These are phyloP conservation scores for Populus pruinosa DNA, from an alignment of 345 rosid species.

Conservation along the genomic window DNA sequence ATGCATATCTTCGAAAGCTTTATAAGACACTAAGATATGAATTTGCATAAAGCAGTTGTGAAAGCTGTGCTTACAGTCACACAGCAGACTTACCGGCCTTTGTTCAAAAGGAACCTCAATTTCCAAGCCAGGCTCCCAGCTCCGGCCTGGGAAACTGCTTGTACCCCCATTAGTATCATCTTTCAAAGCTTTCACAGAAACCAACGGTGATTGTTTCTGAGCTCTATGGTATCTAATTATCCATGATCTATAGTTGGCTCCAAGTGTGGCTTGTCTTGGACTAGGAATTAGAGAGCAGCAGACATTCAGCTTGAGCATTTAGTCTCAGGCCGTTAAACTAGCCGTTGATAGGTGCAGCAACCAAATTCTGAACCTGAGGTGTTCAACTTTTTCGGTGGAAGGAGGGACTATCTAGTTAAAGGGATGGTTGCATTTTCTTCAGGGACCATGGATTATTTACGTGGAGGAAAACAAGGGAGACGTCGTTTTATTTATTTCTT, in stretches of 20 bases:
- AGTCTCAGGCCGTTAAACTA: background rate
- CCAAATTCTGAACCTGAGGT: background rate
- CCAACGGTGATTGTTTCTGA: conserved; percentile 27
- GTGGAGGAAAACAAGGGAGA: conserved; percentile 16
- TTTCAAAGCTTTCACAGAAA: conserved; percentile 54
- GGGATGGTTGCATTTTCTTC: background rate
- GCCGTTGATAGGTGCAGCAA: background rate
- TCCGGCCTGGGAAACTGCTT: conserved; percentile 55
- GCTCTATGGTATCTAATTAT: conserved; percentile 25
- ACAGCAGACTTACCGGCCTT: conserved; percentile 59
- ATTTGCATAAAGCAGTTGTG: background rate
- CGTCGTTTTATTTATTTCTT: background rate
- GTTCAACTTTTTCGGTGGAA: conserved; percentile 1
- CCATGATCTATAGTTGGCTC: conserved; percentile 42
- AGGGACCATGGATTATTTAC: conserved; percentile 27
- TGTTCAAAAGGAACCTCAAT: conserved; percentile 87
- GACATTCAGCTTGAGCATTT: conserved; percentile 65
- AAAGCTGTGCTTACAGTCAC: too few species aligned
- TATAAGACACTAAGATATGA: background rate
- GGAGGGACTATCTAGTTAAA: conserved; percentile 3
- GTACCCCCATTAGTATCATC: conserved; percentile 53
- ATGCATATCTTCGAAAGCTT: background rate
- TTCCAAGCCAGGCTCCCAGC: conserved; percentile 89
- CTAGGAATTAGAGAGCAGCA: conserved; percentile 50
- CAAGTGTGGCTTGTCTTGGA: conserved; percentile 43